Conservation (phyloP, 805 yeast species). For the Monosporozyma aquatica region DNA sequence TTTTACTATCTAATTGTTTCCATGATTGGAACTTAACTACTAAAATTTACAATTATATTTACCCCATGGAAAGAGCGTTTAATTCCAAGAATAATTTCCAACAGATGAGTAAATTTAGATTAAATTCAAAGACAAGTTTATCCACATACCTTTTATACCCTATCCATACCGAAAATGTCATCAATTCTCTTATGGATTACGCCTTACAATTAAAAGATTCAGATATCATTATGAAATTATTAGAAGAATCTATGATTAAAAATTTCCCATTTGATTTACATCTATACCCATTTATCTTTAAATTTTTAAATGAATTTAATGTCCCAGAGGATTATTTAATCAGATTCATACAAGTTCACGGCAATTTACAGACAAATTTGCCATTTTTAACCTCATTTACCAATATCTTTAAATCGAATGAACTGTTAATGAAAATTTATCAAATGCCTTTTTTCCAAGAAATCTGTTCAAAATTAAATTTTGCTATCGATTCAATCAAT, state of each 20-base stretch:
- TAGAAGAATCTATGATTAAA: conserved; percentile 34
- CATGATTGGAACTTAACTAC: conserved; percentile 28
- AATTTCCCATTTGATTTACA: conserved; percentile 25
- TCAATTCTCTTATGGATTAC: conserved; percentile 22
- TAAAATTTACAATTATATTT: conserved; percentile 32
- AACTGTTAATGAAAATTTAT: conserved; percentile 17
- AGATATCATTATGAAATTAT: conserved; percentile 29
- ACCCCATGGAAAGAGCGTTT: conserved; percentile 26
- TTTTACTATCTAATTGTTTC: conserved; percentile 29
- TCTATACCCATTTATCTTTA: conserved; percentile 29
- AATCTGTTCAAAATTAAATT: conserved; percentile 16
- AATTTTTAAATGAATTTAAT: conserved; percentile 25
- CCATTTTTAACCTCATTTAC: conserved; percentile 26
- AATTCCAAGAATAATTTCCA: conserved; percentile 1
- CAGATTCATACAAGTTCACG: conserved; percentile 31
- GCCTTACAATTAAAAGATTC: conserved; percentile 26
- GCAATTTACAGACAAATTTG: conserved; percentile 13
- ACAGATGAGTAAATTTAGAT: neutral
- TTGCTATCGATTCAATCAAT: conserved; percentile 5
- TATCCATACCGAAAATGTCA: conserved; percentile 16
- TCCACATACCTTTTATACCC: conserved; percentile 22
- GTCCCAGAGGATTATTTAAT: conserved; percentile 28
- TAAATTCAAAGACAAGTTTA: conserved; percentile 2
- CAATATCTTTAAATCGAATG: conserved; percentile 18
- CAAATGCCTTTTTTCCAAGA: conserved; percentile 28